Evolutionary conservation across 2,329 filamentous ascomycete species (phyloP).

Genomic region (Arthroderma sp.): DNA sequence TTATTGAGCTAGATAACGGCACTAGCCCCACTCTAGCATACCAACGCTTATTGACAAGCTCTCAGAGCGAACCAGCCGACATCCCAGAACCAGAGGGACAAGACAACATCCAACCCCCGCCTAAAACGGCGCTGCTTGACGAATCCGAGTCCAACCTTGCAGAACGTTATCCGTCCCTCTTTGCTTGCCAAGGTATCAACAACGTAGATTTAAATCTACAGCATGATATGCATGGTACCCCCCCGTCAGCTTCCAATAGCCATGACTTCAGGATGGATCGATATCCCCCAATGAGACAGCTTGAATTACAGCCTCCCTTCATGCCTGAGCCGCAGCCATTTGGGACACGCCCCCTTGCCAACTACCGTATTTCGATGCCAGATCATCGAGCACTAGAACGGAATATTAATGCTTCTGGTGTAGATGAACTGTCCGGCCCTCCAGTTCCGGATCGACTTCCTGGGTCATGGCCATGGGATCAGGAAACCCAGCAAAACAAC

Average conservation of each 20-base stretch:
- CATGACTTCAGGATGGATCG: background rate
- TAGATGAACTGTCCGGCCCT: background rate
- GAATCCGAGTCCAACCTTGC: slow-evolving; percentile 23
- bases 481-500: background rate
- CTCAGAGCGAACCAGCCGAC: background rate
- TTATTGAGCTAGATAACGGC: background rate
- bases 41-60: background rate
- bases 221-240: background rate
- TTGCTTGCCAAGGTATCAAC: slow-evolving; percentile 14
- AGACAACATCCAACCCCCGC: background rate
- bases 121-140: slow-evolving; percentile 19
- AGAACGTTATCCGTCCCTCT: slow-evolving; percentile 27
- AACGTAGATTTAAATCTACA: background rate
- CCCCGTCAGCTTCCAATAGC: background rate
- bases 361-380: background rate
- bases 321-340: background rate
- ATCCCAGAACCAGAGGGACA: background rate
- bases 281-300: slow-evolving; percentile 13
- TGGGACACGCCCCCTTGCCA: background rate
- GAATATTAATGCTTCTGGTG: background rate
- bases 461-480: slow-evolving; percentile 10
- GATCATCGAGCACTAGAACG: background rate
- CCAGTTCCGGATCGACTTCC: slow-evolving; percentile 8
- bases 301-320: slow-evolving; percentile 7
- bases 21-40: background rate